Evolutionary conservation across 441 rosid genomes (phyloP).

Genomic region (Euphorbia schlechtendalii): DNA sequence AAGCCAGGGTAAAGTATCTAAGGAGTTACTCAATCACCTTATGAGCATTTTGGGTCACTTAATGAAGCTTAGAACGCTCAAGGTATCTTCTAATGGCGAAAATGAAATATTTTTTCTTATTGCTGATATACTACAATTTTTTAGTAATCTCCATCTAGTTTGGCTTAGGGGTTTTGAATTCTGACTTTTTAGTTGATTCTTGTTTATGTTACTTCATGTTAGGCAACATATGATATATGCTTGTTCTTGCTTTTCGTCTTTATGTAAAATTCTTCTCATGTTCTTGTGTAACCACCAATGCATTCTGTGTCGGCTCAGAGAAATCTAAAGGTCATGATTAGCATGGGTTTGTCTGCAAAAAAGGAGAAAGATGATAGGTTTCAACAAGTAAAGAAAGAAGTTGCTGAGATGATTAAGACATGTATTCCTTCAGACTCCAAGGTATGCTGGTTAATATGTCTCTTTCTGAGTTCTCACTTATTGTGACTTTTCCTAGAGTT

Average conservation of each 20-base stretch:
- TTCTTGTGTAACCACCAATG: constrained; percentile 1
- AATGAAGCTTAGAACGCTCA: constrained; percentile 89
- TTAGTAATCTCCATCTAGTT: background rate
- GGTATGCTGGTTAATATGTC: constrained; percentile 34
- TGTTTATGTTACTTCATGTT: background rate
- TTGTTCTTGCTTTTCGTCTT: background rate
- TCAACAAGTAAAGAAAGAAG: constrained; percentile 79
- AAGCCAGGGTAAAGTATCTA: constrained; percentile 78
- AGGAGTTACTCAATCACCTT: constrained; percentile 78
- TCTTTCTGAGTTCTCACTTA: background rate
- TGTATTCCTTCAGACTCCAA: constrained; percentile 48
- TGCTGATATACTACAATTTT: background rate
- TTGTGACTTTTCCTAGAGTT: background rate
- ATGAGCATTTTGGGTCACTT: constrained; percentile 91
- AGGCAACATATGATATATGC: background rate
- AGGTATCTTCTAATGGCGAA: constrained; percentile 40
- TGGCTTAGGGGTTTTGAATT: constrained; percentile 4
- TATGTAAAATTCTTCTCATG: background rate
- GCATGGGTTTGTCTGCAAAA: constrained; percentile 55
- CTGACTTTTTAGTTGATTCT: constrained; percentile 3
- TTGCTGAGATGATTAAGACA: constrained; percentile 68
- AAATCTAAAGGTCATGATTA: constrained; percentile 82
- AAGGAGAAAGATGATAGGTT: constrained; percentile 83
- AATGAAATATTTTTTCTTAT: constrained; percentile 6
- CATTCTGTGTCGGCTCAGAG: constrained; percentile 48